Evolutionary conservation across 768 basidiomycete genomes (phyloP), one percentile per base, ranked within the genome.

Genomic region (Lentinula sp.): DNA sequence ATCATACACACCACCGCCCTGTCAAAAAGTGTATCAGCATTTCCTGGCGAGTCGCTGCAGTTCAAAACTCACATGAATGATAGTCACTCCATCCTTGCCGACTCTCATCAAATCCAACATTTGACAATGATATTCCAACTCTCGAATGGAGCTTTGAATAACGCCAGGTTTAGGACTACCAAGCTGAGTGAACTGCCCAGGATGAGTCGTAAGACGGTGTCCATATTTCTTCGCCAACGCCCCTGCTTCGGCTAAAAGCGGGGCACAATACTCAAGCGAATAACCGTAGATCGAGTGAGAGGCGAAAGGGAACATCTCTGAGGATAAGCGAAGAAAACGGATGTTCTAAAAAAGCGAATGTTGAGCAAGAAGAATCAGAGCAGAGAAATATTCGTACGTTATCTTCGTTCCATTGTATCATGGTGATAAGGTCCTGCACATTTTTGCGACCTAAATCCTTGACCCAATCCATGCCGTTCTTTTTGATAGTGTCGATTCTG

Each of bases 281-380:
- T 98, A 97, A 0, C 93, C 93, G 67, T 93, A 84, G 18, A 78
- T 79, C 16, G 74, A 78, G 65, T 98, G 95, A 1, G 89, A 90
- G 0, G 94, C 93, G 66, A 89, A 97, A 1, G 95, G 94, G 72
- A 97, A 96, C 84, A 97, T 87, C 64, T 94, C 91, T 7, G 92
- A 93, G 0, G 93, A 95, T 64, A 96, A 70, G 49, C 94, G 84
- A 75, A 95, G 84, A 73, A 95, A 96, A n/a, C 82, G 83, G 59
- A 96, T 94, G 51, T 85, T 78, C 82, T 84, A 62, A 9, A 51
- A 15, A n/a, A 39, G 35, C n/a, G 28, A 49, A 28, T 58, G 37
- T 18, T 62, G 51, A n/a, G 3, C 46, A 39, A 57, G 34, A 31
- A 23, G 7, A 65, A 13, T 11, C 34, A 37, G 39, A 2, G 31